Evolutionary conservation across 2,329 filamentous ascomycete genomes (phyloP), one percentile per base, ranked within the genome.

Genomic region (Colletotrichum lini): DNA sequence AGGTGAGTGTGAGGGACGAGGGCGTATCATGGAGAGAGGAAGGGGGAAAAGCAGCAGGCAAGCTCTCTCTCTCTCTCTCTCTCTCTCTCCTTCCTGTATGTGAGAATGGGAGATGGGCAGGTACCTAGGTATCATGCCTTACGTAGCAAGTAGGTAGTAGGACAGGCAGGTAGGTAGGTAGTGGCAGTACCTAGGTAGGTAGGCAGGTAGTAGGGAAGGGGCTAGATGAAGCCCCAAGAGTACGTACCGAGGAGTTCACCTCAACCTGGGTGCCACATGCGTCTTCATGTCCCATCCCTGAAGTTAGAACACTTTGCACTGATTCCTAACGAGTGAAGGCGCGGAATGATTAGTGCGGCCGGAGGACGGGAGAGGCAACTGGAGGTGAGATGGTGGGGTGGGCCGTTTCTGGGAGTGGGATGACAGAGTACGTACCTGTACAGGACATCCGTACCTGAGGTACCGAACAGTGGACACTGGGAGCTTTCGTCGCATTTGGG

Each of bases 321-420:
- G 1, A 35, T 35, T 35, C 30, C 30, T 35, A n/a, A 23, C 45
- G n/a, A 49, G 45, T 23, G n/a, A 59, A 69, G 53, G 66, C 47
- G 62, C 42, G 49, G 47, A n/a, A 62, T 49, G 62, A 49, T 13
- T 62, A 52, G 23, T 52, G n/a, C 13, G 42, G 64, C 53, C 56
- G 64, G 64, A 57, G 57, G 64, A 35, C 60, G 66, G 60, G 65
- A 70, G 66, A 72, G 69, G 69, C 69, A 56, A 65, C 30, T 52
- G 58, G 50, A 68, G 38, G 69, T 65, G 59, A 45, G 58, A 49
- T 50, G 57, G 68, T 50, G 64, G 45, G 12, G 50, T 63, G 58
- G 59, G 65, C 54, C 68, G 45, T 18, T 45, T 9, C 16, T 53
- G 35, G 35, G 13, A 44, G 35, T 40, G 23, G 30, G 44, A 35